Evolutionary conservation across 129 eudicot genomes (phyloP), one percentile per base, ranked within the genome.

Genomic region (Rutidosis leptorrhynchoides): DNA sequence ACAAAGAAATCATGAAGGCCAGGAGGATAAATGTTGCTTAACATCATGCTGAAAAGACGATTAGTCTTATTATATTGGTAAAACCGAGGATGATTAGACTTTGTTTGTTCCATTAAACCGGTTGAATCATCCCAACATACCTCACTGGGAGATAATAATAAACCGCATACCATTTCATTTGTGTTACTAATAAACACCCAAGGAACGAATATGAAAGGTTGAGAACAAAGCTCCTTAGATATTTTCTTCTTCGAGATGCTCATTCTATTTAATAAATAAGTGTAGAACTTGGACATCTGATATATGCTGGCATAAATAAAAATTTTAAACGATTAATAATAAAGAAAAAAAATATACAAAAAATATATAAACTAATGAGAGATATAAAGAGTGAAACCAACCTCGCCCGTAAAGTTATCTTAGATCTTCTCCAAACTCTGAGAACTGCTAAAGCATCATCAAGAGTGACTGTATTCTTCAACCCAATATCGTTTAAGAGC

Each of bases 91-190:
- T 48, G 37, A 37, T 30, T 42, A 16, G 71, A 46, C 79, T 68
- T 75, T n/a, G n/a, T n/a, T n/a, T n/a, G n/a, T n/a, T n/a, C n/a
- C 74, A 75, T 30, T 16, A 81, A 71, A 74, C 84, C 84, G 55
- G 81, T 81, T 10, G 71, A 71, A 77, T 89, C 96, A 28, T 79
- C 88, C 94, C 96, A 85, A 62, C 71, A 85, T n/a, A 89, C 94
- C 60, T 85, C 90, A 27, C 40, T 51, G 54, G 87, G 86, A 67
- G 89, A 78, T 65, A 88, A 68, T 58, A 88, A 76, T 22, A 46
- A 48, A 78, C 96, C 96, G 62, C 84, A 28, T 52, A 81, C 88
- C 59, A 55, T 82, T 74, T 84, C 92, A 35, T 63, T 56, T 11
- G 66, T 65, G 10, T 62, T 29, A 42, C 56, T 67, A n/a, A 43